A percentile compares a stretch with the other conserved stretches of the same genome.
phyloP scores from a whole-genome alignment of 148 eudicot genomes.

The Pharnaceum exiguum region DNA sequence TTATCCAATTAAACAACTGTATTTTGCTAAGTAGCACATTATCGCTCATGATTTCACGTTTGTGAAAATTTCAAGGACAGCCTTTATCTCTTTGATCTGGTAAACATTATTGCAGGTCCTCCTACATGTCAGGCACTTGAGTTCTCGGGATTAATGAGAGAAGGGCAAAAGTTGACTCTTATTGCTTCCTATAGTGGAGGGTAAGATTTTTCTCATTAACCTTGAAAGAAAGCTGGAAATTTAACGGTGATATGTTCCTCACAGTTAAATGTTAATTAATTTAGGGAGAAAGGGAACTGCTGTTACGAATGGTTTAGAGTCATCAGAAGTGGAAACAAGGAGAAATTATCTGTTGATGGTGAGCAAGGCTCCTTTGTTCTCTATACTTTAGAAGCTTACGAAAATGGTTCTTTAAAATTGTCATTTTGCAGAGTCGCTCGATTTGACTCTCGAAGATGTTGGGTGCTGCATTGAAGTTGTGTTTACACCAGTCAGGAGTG shows the following conservation, averaged over 20 bases:
- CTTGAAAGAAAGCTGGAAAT: background rate
- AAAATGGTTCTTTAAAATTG: background rate
- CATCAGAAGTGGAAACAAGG: constrained; percentile 47
- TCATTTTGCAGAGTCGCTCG: constrained; percentile 55
- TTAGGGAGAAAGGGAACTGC: constrained; percentile 83
- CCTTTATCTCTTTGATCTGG: no score
- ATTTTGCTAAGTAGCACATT: background rate
- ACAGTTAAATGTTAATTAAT: constrained; percentile 10
- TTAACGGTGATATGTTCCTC: background rate
- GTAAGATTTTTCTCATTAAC: constrained; percentile 27
- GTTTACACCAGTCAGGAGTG: constrained; percentile 83
- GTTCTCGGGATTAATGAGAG: constrained; percentile 59
- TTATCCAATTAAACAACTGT: background rate
- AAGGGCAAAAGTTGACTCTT: constrained; percentile 68
- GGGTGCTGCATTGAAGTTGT: constrained; percentile 60
- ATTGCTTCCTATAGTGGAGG: constrained; percentile 86
- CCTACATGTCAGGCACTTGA: constrained; percentile 76
- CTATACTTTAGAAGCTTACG: background rate
- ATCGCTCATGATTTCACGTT: no score
- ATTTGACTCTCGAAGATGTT: constrained; percentile 70
- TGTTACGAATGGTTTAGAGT: constrained; percentile 79
- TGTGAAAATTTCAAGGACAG: no score
- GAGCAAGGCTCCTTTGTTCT: constrained; percentile 4
- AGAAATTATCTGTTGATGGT: constrained; percentile 65
- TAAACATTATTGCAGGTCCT: constrained; percentile 53